Evolutionary conservation across 176 grass and related monocot species (phyloP).

Genomic region (Lolium rigidum): DNA sequence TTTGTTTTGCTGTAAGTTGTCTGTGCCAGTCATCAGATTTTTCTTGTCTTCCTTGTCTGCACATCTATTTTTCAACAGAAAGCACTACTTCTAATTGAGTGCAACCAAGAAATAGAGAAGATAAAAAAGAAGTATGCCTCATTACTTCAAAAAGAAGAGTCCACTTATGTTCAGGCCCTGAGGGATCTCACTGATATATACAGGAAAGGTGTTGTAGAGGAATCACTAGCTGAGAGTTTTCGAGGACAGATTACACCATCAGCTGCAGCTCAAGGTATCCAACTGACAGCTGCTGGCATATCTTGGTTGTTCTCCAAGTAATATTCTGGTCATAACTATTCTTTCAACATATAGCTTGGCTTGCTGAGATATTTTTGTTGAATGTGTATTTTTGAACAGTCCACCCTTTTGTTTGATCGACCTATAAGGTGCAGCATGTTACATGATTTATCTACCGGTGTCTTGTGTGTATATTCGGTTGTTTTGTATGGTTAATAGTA

Average conservation of each 20-base stretch:
- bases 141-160: constrained; percentile 56
- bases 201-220: constrained; percentile 57
- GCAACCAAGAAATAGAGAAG: constrained; percentile 69
- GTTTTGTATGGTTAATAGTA: constrained; percentile 23
- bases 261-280: constrained; percentile 42
- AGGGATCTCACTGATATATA: constrained; percentile 41
- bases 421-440: constrained; percentile 18
- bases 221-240: constrained; percentile 70
- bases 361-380: neutral
- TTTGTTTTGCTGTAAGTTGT: constrained; percentile 10
- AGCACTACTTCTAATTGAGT: constrained; percentile 45
- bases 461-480: neutral
- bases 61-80: constrained; percentile 62
- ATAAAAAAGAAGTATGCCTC: constrained; percentile 58
- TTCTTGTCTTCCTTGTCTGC: constrained; percentile 24
- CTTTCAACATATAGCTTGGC: constrained; percentile 19
- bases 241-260: constrained; percentile 31
- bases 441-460: neutral
- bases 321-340: neutral
- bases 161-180: constrained; percentile 27
- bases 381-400: constrained; percentile 21
- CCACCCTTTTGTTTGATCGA: neutral
- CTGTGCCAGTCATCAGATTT: neutral
- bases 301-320: constrained; percentile 31
- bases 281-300: constrained; percentile 5